Conservation (phyloP, 2,329 filamentous ascomycete species). For the Aspergillus felis region DNA sequence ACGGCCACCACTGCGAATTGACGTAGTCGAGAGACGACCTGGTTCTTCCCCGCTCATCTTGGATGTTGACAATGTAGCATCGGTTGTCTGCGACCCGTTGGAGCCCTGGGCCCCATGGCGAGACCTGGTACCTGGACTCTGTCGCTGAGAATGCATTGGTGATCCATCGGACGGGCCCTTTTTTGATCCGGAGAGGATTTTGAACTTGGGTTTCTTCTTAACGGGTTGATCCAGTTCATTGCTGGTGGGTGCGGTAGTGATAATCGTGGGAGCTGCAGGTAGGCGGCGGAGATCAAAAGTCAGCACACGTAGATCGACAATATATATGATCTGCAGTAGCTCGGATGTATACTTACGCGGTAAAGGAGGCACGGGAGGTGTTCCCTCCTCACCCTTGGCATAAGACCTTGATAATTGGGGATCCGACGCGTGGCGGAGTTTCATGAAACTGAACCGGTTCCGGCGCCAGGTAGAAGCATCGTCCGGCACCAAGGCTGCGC, state of each 20-base stretch:
- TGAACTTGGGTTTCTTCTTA: slow-evolving; percentile 39
- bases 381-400: slow-evolving; percentile 57
- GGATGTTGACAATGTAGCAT: slow-evolving; percentile 31
- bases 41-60: slow-evolving; percentile 62
- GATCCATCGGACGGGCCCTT: slow-evolving; percentile 32
- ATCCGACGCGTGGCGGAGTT: slow-evolving; percentile 89
- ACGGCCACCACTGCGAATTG: slow-evolving; percentile 48
- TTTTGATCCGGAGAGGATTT: slow-evolving; percentile 32
- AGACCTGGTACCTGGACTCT: slow-evolving; percentile 12
- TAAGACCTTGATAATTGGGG: slow-evolving; percentile 78
- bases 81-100: slow-evolving; percentile 25
- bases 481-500: slow-evolving; percentile 11
- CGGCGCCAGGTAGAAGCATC: slow-evolving; percentile 27
- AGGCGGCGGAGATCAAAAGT: slow-evolving; percentile 7
- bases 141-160: slow-evolving; percentile 8
- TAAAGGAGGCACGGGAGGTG: slow-evolving; percentile 37
- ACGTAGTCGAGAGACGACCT: slow-evolving; percentile 46
- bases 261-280: slow-evolving; percentile 61
- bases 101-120: slow-evolving; percentile 23
- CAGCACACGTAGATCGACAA: slow-evolving; percentile 1
- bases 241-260: slow-evolving; percentile 84
- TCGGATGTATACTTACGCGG: slow-evolving; percentile 31
- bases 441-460: slow-evolving; percentile 64
- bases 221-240: slow-evolving; percentile 50
- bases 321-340: neutral